phyloP scores from a whole-genome alignment of 179 eudicot species.

The Vitellaria paradoxa region DNA sequence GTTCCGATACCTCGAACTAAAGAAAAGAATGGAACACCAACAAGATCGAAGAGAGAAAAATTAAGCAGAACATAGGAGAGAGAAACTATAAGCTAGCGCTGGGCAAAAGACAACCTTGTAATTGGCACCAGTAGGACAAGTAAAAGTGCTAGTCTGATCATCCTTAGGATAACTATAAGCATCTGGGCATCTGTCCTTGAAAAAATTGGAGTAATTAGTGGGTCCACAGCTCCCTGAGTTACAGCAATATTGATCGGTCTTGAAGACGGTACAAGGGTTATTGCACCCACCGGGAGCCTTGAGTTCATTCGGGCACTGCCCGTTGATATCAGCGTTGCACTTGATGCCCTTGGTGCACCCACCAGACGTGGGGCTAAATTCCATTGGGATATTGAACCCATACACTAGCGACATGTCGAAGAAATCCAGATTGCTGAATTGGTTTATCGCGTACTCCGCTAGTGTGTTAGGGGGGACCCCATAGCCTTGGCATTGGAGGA shows the following conservation, averaged over 20 bases:
- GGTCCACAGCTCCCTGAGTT: not conserved
- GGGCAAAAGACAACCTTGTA: conserved; percentile 5
- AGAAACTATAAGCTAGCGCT: no score
- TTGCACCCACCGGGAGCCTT: not conserved
- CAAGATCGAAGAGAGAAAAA: no score
- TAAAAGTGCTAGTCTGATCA: not conserved
- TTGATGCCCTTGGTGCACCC: not conserved
- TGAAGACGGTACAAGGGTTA: not conserved
- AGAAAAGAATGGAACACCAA: no score
- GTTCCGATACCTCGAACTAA: no score
- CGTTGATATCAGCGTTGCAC: not conserved
- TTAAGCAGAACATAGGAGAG: no score
- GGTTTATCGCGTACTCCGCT: not conserved
- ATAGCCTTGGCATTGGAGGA: not conserved
- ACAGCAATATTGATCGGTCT: conserved; percentile 1
- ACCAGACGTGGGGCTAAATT: not conserved
- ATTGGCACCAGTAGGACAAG: not conserved
- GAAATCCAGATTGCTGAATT: not conserved
- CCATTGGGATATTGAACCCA: not conserved
- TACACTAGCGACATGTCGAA: not conserved
- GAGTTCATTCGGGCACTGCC: not conserved
- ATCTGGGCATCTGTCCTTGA: not conserved
- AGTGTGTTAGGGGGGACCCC: not conserved
- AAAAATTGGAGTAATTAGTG: not conserved
- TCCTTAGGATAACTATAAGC: conserved; percentile 3